A percentile compares a stretch with the other conserved stretches of the same genome.
These are phyloP conservation scores for Balakata baccata DNA, from an alignment of 345 rosid genomes.

Conservation along the genomic window DNA sequence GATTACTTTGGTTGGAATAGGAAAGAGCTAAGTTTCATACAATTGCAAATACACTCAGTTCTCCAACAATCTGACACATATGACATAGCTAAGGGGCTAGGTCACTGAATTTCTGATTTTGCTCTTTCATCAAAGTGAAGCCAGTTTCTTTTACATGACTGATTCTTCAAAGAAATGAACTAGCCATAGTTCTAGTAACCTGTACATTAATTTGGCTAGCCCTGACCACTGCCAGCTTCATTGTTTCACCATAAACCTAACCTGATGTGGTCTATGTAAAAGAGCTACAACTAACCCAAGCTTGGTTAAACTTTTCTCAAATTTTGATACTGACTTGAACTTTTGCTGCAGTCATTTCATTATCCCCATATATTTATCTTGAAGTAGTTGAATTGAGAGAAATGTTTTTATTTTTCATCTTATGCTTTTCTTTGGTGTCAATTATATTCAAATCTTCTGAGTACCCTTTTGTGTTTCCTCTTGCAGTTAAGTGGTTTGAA, in stretches of 20 bases:
- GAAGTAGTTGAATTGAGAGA: background rate
- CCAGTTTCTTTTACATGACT: background rate
- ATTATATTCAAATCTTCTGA: background rate
- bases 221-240: background rate
- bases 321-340: background rate
- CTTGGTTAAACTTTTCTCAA: background rate
- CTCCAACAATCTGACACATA: background rate
- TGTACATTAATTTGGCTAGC: constrained; percentile 2
- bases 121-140: background rate
- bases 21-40: background rate
- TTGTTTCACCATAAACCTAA: background rate
- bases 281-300: background rate
- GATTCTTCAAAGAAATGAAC: constrained; percentile 5
- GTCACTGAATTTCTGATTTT: background rate
- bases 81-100: background rate
- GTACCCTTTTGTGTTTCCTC: constrained; percentile 17
- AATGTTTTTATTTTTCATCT: background rate
- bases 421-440: constrained; percentile 4
- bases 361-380: background rate
- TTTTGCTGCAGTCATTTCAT: background rate
- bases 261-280: no score
- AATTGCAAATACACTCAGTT: background rate
- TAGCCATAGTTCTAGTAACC: background rate
- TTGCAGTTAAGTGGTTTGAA: constrained; percentile 60
- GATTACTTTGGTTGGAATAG: background rate